These are phyloP conservation scores for Candolleomyces eurysporus DNA, from an alignment of 768 basidiomycete genomes.

Conservation along the genomic window DNA sequence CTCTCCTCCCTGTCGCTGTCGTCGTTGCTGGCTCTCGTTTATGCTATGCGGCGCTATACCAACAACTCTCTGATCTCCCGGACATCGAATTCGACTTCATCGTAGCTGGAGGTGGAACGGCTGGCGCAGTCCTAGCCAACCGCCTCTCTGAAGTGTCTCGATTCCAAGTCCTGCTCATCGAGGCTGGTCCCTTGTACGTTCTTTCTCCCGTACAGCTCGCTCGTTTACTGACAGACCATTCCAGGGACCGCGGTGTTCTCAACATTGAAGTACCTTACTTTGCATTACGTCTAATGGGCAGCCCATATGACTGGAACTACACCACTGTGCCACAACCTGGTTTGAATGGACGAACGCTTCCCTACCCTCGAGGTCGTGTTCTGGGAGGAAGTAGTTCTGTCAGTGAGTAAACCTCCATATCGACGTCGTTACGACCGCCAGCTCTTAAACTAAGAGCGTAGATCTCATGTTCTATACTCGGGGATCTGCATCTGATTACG, in stretches of 20 bases:
- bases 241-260: constrained; percentile 12
- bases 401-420: not conserved
- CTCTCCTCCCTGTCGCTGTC: no score
- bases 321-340: constrained; percentile 24
- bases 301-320: constrained; percentile 29
- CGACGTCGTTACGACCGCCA: no score
- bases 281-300: constrained; percentile 7
- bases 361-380: constrained; percentile 22
- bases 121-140: constrained; percentile 28
- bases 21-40: no score
- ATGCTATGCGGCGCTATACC: not conserved
- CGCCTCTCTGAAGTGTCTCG: constrained; percentile 20
- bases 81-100: constrained; percentile 8
- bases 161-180: constrained; percentile 13
- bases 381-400: constrained; percentile 31
- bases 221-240: not conserved
- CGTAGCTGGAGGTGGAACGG: constrained; percentile 15
- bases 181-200: constrained; percentile 14
- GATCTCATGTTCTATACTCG: constrained; percentile 32
- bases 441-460: constrained; percentile 2
- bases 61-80: not conserved
- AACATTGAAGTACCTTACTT: constrained; percentile 21
- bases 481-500: constrained; percentile 29
- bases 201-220: no score
- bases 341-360: constrained; percentile 17